Conservation (phyloP, 306 rosid genomes). For the Pterocarpus santalinus region DNA sequence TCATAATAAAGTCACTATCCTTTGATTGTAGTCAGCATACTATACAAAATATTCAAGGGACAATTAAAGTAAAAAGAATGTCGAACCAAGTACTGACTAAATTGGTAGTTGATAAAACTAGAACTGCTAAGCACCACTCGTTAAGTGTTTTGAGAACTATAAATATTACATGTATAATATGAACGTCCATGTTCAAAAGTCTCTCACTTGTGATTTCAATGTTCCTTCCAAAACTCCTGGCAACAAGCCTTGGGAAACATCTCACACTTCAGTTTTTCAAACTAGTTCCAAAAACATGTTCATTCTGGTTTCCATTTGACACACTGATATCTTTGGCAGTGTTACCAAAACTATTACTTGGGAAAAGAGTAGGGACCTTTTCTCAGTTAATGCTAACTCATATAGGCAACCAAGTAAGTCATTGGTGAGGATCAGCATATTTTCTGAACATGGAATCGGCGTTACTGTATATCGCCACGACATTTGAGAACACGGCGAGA, state of each 20-base stretch:
- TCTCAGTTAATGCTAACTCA: background rate
- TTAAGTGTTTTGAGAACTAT: background rate
- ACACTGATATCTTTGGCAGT: conserved; percentile 7
- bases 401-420: conserved; percentile 21
- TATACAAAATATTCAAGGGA: background rate
- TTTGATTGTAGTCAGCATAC: background rate
- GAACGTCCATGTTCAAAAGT: conserved; percentile 9
- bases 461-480: conserved; percentile 69
- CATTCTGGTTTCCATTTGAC: conserved; percentile 35
- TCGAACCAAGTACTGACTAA: background rate
- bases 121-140: background rate
- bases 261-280: background rate
- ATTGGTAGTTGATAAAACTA: background rate
- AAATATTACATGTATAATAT: background rate
- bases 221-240: conserved; percentile 12
- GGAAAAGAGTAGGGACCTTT: background rate
- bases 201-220: background rate
- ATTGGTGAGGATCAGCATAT: conserved; percentile 27
- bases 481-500: conserved; percentile 74
- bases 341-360: conserved; percentile 10
- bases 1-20: background rate
- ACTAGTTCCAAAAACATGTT: background rate
- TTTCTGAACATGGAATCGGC: conserved; percentile 49
- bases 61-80: background rate
- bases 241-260: conserved; percentile 15